Evolutionary conservation across 2,329 filamentous ascomycete species (phyloP).

Genomic region (Calonectria pteridis): DNA sequence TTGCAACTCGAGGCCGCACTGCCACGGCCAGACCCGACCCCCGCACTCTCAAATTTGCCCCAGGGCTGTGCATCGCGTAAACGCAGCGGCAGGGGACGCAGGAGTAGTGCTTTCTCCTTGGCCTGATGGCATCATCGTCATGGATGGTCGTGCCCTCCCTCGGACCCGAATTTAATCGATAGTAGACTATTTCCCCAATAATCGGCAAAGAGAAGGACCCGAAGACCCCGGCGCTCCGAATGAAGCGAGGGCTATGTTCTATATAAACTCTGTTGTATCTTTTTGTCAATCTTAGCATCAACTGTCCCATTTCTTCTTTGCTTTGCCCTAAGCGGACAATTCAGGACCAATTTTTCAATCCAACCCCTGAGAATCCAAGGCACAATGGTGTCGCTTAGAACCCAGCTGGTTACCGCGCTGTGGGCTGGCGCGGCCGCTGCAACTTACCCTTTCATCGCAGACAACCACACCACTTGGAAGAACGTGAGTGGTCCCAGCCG

Average conservation of each 20-base stretch:
- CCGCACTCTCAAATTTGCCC: background rate
- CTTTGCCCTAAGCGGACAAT: no score
- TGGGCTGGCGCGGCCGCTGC: background rate
- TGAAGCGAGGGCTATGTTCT: background rate
- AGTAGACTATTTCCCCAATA: background rate
- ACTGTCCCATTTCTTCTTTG: background rate
- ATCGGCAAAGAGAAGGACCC: background rate
- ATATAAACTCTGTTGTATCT: background rate
- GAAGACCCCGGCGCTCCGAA: background rate
- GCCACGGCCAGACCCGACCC: background rate
- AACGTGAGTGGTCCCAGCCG: background rate
- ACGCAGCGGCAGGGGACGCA: background rate
- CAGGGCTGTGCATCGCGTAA: background rate
- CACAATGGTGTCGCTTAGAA: background rate
- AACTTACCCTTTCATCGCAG: background rate
- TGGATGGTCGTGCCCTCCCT: background rate
- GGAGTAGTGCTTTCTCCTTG: background rate
- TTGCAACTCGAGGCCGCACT: background rate
- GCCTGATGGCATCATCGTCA: background rate
- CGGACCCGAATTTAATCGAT: background rate
- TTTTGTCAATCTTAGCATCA: background rate
- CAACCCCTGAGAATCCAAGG: background rate
- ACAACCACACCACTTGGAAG: background rate
- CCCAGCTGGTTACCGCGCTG: background rate
- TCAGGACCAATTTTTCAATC: background rate